Conservation (phyloP, 371 early-diverging fungal genomes). For the Mucor lusitanicus region DNA sequence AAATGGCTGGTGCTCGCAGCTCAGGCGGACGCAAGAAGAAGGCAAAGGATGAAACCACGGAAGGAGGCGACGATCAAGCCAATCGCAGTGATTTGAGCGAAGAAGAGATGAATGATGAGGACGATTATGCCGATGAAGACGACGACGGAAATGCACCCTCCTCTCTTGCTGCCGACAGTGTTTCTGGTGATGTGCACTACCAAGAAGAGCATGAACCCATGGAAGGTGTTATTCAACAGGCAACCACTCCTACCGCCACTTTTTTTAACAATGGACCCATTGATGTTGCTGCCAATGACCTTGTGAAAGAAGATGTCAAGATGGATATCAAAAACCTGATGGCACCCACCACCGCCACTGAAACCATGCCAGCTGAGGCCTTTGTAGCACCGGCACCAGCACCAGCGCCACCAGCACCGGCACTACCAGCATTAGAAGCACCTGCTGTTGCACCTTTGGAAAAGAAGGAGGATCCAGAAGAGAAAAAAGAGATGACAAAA, state of each 20-base stretch:
- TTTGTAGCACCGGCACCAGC: neutral
- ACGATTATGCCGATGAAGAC: constrained; percentile 9
- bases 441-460: neutral
- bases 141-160: constrained; percentile 1
- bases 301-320: neutral
- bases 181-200: neutral
- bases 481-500: neutral
- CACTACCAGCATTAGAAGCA: neutral
- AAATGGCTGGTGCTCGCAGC: neutral
- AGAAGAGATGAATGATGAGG: constrained; percentile 8
- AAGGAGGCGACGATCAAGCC: neutral
- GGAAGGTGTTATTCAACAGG: neutral
- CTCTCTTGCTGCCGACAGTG: constrained; percentile 11
- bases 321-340: neutral
- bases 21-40: constrained; percentile 4
- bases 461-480: neutral
- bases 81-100: constrained; percentile 9
- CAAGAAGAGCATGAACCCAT: constrained; percentile 1
- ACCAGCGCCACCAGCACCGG: too few species aligned
- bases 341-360: neutral
- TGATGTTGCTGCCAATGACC: neutral
- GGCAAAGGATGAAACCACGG: neutral
- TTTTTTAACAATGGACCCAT: neutral
- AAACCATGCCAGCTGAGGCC: neutral
- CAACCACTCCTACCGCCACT: neutral